Percentiles rank a stretch among this genome's conserved stretches.
These are phyloP conservation scores for Naumovozyma baii DNA, from an alignment of 805 yeast genomes.

Conservation along the genomic window DNA sequence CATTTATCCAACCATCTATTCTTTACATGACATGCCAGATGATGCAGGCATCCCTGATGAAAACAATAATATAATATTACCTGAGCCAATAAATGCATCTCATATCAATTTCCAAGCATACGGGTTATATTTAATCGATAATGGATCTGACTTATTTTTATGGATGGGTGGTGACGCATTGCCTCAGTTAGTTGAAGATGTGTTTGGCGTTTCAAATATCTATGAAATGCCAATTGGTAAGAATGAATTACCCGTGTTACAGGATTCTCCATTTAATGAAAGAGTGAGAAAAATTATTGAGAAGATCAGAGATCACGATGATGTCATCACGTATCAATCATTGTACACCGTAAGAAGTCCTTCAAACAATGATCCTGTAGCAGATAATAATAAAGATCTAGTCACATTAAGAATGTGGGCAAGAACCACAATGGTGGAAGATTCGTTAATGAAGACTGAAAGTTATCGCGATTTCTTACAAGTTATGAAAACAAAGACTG, in stretches of 20 bases:
- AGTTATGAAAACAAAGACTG: conserved; percentile 33
- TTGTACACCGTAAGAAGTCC: conserved; percentile 81
- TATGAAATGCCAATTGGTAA: conserved; percentile 72
- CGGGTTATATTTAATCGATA: conserved; percentile 84
- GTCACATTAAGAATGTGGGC: conserved; percentile 86
- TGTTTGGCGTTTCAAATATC: conserved; percentile 68
- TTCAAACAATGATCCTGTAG: conserved; percentile 43
- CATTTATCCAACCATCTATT: conserved; percentile 81
- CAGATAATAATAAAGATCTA: conserved; percentile 53
- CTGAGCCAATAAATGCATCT: conserved; percentile 73
- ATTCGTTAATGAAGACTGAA: conserved; percentile 45
- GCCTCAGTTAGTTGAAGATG: conserved; percentile 74
- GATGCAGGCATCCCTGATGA: conserved; percentile 77
- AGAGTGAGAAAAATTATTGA: conserved; percentile 75
- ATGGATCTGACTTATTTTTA: conserved; percentile 73
- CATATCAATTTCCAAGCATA: conserved; percentile 65
- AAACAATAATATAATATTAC: conserved; percentile 64
- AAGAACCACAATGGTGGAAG: conserved; percentile 76
- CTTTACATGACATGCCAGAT: conserved; percentile 86
- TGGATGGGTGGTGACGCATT: conserved; percentile 95
- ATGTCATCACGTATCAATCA: conserved; percentile 65
- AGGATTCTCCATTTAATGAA: conserved; percentile 61
- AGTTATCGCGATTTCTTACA: conserved; percentile 55
- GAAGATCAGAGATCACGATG: conserved; percentile 67
- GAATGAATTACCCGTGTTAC: conserved; percentile 72